Base-by-base conservation (phyloP, 768 basidiomycete species). In the Cubamyces lactineus region DNA sequence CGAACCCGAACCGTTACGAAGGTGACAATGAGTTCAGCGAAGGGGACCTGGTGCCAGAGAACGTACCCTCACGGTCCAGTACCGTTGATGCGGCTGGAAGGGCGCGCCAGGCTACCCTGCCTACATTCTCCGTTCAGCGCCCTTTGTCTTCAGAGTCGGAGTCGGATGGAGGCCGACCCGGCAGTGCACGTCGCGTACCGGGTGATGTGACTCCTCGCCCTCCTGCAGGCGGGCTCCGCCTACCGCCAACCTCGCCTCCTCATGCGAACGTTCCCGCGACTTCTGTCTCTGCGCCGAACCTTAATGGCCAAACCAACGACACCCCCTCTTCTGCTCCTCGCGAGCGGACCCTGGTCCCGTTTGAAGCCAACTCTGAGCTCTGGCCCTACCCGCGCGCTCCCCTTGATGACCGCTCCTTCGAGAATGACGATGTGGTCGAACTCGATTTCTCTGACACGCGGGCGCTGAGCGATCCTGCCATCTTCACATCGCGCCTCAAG, bases 361-460 rank as follows among this genome's bases (percentile, higher is more conserved):
- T 90, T 68, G 81, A 79, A 53, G 74, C 84, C 0, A 84, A 85
- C 62, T 85, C 87, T 8, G 85, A 88, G 38, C 76, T 90, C 16
- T 91, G 88, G 89, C 87, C 89, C 4, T 88, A 88, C 67, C 81
- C 84, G 0, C 84, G 80, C 41, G 75, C 75, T 4, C 78, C 79
- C 12, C 74, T 78, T 49, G 75, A 79, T 58, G 78, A 79, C 59
- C 69, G 69, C 24, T 62, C 69, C 16, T 55, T 53, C 75, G 76
- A 75, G 2, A 69, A 70, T 11, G 78, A 79, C n/a, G 89, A 88
- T 57, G 83, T 92, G 24, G 81, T 91, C 11, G 90, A 91, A 71
- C 83, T 92, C 53, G 87, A 89, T 70, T 92, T 89, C 67, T 80
- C 80, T 5, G 90, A 91, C 57, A 91, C 82, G 45, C 86, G 87